A percentile compares a stretch with the other conserved stretches of the same genome.
Evolutionary conservation across 164 flowering plant genomes (phyloP).

Genomic region (Umbilicus rupestris): DNA sequence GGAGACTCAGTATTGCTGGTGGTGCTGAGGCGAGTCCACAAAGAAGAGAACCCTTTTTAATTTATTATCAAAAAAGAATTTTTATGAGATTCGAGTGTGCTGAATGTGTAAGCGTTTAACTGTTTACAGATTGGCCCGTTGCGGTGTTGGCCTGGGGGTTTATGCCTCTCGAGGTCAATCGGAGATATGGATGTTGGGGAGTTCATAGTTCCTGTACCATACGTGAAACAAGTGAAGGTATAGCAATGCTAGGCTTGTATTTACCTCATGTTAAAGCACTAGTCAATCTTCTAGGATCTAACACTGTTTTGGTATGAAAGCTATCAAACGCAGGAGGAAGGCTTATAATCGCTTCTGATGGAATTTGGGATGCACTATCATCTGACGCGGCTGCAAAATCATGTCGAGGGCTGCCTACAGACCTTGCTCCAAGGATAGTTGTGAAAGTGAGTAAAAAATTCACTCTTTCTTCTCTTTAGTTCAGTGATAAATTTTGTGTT

Average conservation of each 20-base stretch:
- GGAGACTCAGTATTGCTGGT: constrained; percentile 73
- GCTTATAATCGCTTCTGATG: constrained; percentile 88
- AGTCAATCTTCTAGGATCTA: no score
- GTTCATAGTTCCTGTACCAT: no score
- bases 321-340: constrained; percentile 77
- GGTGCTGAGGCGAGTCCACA: constrained; percentile 49
- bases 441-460: constrained; percentile 49
- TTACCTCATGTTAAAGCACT: no score
- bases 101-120: neutral
- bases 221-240: no score
- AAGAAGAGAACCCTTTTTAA: neutral
- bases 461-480: constrained; percentile 16
- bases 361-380: constrained; percentile 86
- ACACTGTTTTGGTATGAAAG: constrained; percentile 32
- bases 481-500: no score
- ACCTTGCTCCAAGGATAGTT: constrained; percentile 81
- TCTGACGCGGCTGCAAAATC: constrained; percentile 72
- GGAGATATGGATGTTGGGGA: no score
- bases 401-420: constrained; percentile 83
- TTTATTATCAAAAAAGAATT: no score
- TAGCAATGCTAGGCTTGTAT: no score
- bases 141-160: constrained; percentile 94
- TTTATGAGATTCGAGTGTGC: neutral
- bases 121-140: constrained; percentile 79
- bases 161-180: constrained; percentile 91